Base-by-base conservation (phyloP, 192 early-diverging fungal species). In the Coemansia sp. region DNA sequence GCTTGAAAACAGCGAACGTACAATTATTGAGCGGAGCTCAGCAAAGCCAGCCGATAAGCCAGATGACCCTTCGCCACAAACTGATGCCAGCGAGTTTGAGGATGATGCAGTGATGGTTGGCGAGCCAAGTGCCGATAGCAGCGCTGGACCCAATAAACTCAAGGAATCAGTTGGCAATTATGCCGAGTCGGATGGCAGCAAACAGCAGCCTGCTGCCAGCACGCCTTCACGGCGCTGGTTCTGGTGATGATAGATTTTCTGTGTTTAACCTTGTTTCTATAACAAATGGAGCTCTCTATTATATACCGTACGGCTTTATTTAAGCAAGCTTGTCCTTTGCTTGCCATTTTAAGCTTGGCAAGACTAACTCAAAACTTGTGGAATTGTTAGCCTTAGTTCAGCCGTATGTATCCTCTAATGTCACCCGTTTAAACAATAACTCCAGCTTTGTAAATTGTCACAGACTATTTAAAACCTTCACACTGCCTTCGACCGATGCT, bases 61-160 rank as follows among this genome's bases (percentile, higher is more conserved):
- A 7, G 18, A 51, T 2, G 14, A 6, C 11, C 3, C 47, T 23
- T 15, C 37, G 32, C 30, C 51, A 16, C 57, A 47, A 11, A 60
- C 48, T 26, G 65, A 75, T 9, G 54, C 43, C 9, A 62, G 62
- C 17, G 73, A 60, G 26, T 76, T 76, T 47, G 73, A 76, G 44
- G 66, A 70, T 30, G 73, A 76, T 40, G 67, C 60, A 17, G 73
- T 76, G 26, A 76, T 76, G 63, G 73, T 76, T 1, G 40, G 46
- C 43, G 52, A 64, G 18, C 31, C 58, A 7, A 48, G 55, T n/a
- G 51, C 30, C 17, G 61, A 61, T 11, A 51, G 47, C n/a, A 46
- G 31, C 2, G 51, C 58, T 2, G 63, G 52, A 26, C 28, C 51
- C 23, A n/a, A 18, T 18, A 15, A 3, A 41, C 45, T 11, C 23